These are phyloP conservation scores for Plectosphaerella cucumerina DNA, from an alignment of 2,329 filamentous ascomycete genomes.

Conservation along the genomic window DNA sequence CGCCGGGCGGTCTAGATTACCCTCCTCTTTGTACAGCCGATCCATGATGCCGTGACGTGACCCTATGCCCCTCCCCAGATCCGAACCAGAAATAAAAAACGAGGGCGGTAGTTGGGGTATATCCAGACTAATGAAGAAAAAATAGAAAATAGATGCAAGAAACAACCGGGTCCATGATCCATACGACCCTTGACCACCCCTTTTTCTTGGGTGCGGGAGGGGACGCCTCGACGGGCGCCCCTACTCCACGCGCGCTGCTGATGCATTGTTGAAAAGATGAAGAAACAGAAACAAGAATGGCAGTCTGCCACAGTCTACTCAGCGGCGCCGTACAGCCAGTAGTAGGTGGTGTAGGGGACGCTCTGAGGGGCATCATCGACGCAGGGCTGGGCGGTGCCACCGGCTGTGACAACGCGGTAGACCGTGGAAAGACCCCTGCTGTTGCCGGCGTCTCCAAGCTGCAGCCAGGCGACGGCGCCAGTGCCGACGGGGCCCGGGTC, in stretches of 20 bases:
- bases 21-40: background rate
- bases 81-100: background rate
- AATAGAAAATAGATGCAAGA: background rate
- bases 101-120: conserved; percentile 4
- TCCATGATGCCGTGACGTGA: too few relatives aligned
- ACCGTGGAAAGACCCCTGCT: conserved; percentile 35
- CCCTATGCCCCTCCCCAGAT: background rate
- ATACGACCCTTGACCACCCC: background rate
- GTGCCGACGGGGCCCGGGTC: conserved; percentile 41
- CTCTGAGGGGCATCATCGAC: conserved; percentile 38
- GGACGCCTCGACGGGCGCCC: background rate
- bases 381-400: conserved; percentile 43
- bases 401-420: conserved; percentile 53
- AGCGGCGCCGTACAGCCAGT: conserved; percentile 49
- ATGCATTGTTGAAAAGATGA: background rate
- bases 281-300: background rate
- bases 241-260: too few relatives aligned
- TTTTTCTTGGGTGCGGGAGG: background rate
- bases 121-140: conserved; percentile 4
- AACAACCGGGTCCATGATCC: background rate
- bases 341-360: conserved; percentile 52
- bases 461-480: conserved; percentile 53
- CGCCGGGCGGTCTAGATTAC: background rate
- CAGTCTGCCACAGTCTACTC: background rate
- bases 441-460: conserved; percentile 36